Percentiles rank a stretch among this genome's conserved stretches.
Conservation (phyloP, 2,329 filamentous ascomycete genomes). For the Aspergillus sp. region DNA sequence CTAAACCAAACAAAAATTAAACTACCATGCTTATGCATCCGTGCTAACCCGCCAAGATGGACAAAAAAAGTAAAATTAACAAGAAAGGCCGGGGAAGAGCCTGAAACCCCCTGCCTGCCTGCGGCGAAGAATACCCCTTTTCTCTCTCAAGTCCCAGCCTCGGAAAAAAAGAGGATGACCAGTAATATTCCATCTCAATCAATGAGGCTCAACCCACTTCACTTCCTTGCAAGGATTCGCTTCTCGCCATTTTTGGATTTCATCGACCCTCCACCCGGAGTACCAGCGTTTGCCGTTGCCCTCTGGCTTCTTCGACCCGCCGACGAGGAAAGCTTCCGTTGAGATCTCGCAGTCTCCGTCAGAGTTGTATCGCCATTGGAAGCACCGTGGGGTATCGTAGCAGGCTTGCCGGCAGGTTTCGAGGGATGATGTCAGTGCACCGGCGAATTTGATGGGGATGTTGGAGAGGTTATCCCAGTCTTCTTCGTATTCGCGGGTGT, state of each 20-base stretch:
- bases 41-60: neutral
- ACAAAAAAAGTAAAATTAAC: neutral
- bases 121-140: neutral
- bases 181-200: neutral
- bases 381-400: constrained; percentile 33
- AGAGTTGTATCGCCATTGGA: constrained; percentile 32
- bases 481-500: constrained; percentile 43
- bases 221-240: constrained; percentile 10
- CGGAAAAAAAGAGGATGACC: neutral
- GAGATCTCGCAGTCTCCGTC: constrained; percentile 12
- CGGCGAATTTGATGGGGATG: constrained; percentile 44
- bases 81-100: neutral
- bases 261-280: constrained; percentile 15
- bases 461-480: constrained; percentile 58
- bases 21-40: neutral
- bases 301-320: constrained; percentile 6
- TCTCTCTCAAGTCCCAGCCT: neutral
- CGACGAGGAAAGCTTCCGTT: constrained; percentile 14
- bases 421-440: constrained; percentile 40
- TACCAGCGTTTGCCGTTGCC: constrained; percentile 6
- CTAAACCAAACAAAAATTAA: neutral
- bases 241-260: constrained; percentile 14
- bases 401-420: constrained; percentile 55
- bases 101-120: neutral
- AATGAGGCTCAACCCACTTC: constrained; percentile 13